Evolutionary conservation across 1,284 basidiomycete species (phyloP), one percentile per base, ranked within the genome.

Genomic region (Leccinum subrobustum): DNA sequence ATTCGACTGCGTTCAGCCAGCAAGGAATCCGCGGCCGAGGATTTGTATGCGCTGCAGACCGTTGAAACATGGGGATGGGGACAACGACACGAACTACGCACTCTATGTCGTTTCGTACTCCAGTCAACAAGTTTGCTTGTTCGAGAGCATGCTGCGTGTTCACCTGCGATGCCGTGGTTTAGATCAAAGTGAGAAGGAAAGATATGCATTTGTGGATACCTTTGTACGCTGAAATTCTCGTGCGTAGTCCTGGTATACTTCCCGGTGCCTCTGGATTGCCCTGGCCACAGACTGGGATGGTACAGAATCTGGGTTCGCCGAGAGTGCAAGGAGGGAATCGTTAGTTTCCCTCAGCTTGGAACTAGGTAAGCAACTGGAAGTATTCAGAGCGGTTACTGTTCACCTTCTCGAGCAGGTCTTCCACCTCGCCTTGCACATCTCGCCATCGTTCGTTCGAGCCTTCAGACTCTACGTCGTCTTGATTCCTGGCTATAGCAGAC

Each of bases 31-130:
- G 92, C 88, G 55, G 93, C 88, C 3, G 89, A 89, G 3, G 92
- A 91, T 67, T 96, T 97, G 78, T 96, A 97, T 57, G 90, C 86
- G 67, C 91, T 92, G 65, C 35, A 37, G 31, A 29, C 48, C 20
- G 56, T 67, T 20, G 35, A 52, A 12, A 37, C 35, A 9, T 20
- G 29, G n/a, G 20, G 31, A 18, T 27, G 42, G 59, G 33, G 20
- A 33, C 52, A 37, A 18, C 4, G n/a, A 60, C 55, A 11, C 11
- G 16, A 25, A 29, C 14, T 25, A 80, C 88, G 60, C 65, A 96
- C 94, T 94, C 90, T 65, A 98, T 98, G 68, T 99, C 96, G 67
- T 96, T 95, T 63, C 95, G 84, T 2, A 98, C 95, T n/a, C 92
- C 93, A 29, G 86, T 90, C 20, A 99, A 80, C 16, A 99, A 78